These are phyloP conservation scores for Terana coerulea DNA, from an alignment of 768 basidiomycete species.

Conservation along the genomic window DNA sequence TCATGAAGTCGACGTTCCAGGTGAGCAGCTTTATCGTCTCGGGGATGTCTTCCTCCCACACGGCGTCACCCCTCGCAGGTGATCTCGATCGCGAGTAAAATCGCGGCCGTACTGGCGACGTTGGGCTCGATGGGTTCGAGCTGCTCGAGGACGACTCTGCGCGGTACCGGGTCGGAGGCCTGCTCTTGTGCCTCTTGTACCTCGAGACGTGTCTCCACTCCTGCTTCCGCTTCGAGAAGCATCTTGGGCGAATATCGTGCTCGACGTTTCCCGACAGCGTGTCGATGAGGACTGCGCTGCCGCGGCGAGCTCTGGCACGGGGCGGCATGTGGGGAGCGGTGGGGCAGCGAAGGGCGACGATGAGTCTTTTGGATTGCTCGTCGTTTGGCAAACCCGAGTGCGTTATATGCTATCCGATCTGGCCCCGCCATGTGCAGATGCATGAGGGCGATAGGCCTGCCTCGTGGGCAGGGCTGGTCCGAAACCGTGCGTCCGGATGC, in stretches of 20 bases:
- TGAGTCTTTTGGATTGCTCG: background rate
- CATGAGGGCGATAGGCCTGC: too few species aligned
- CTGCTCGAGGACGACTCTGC: background rate
- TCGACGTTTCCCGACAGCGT: background rate
- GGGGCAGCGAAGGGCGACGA: too few species aligned
- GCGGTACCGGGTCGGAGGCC: background rate
- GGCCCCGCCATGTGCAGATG: too few species aligned
- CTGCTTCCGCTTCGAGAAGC: background rate
- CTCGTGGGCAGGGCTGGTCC: too few species aligned
- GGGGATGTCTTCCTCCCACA: conserved; percentile 24
- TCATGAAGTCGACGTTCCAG: conserved; percentile 66
- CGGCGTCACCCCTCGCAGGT: background rate
- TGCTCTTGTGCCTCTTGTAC: background rate
- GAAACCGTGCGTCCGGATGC: too few species aligned
- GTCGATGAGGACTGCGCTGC: background rate
- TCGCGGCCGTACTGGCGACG: background rate
- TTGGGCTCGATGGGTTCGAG: conserved; percentile 5
- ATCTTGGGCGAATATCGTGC: conserved; percentile 1
- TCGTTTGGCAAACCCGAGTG: background rate
- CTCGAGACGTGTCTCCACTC: conserved; percentile 1
- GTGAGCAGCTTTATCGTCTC: conserved; percentile 53
- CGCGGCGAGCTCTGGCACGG: background rate
- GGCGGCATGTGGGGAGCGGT: background rate
- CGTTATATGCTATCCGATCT: background rate
- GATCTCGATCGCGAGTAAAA: background rate